phyloP scores from a whole-genome alignment of 2,329 filamentous ascomycete species.

The Diaporthe sp. region DNA sequence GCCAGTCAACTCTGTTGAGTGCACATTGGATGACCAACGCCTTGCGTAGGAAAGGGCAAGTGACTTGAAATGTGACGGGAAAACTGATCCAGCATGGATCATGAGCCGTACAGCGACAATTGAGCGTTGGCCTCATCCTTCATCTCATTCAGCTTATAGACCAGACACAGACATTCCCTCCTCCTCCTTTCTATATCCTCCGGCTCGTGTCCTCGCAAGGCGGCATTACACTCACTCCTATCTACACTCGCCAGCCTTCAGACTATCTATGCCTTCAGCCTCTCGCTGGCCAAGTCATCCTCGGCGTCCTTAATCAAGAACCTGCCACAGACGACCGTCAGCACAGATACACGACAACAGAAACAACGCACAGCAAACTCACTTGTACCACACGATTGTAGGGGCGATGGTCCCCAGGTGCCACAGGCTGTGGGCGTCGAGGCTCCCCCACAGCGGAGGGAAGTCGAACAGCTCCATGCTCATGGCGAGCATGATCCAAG shows the following conservation, averaged over 20 bases:
- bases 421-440: constrained; percentile 97
- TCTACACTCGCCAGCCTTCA: background rate
- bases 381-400: constrained; percentile 95
- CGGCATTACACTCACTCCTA: background rate
- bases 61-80: background rate
- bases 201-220: background rate
- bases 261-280: constrained; percentile 74
- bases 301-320: constrained; percentile 89
- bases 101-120: background rate
- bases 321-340: constrained; percentile 61
- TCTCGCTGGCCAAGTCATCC: constrained; percentile 81
- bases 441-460: constrained; percentile 81
- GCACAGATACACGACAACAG: constrained; percentile 26
- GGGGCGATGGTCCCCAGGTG: constrained; percentile 93
- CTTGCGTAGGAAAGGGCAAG: background rate
- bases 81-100: background rate
- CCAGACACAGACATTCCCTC: background rate
- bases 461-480: constrained; percentile 96
- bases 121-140: background rate
- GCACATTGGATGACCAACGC: background rate
- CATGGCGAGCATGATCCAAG: constrained; percentile 94
- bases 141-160: background rate
- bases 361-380: constrained; percentile 55
- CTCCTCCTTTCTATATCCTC: background rate
- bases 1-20: too few species aligned